phyloP scores from a whole-genome alignment of 192 early-diverging fungal species.

The Umbelopsis ramanniana region DNA sequence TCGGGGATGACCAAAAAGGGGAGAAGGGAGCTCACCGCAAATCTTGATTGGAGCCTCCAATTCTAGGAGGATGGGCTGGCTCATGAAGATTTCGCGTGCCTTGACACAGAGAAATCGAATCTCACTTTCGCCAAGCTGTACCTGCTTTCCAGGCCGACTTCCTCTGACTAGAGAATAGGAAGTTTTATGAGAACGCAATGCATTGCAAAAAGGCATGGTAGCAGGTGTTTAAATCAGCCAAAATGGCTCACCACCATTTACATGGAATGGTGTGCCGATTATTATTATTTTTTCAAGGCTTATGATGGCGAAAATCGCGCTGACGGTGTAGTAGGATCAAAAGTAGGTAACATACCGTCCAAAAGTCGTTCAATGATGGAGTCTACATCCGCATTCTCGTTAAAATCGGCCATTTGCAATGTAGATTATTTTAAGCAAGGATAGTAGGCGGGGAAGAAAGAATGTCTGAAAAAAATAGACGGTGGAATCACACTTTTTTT shows the following conservation, averaged over 20 bases:
- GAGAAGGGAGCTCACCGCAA: conserved; percentile 67
- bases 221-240: background rate
- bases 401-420: conserved; percentile 20
- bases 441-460: conserved; percentile 8
- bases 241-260: background rate
- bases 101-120: conserved; percentile 93
- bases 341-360: conserved; percentile 29
- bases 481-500: background rate
- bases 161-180: conserved; percentile 76
- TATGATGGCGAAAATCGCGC: background rate
- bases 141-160: conserved; percentile 94
- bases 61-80: conserved; percentile 90
- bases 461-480: conserved; percentile 11
- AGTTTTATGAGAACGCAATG: background rate
- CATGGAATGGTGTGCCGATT: background rate
- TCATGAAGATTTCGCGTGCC: conserved; percentile 93
- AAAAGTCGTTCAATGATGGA: conserved; percentile 36
- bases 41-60: conserved; percentile 97
- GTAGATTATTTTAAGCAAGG: background rate
- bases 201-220: background rate
- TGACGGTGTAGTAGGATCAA: background rate
- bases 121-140: conserved; percentile 93
- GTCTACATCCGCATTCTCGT: conserved; percentile 32
- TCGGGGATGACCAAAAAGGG: background rate
- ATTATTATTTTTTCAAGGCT: background rate